Percentiles rank a stretch among this genome's conserved stretches.
These are phyloP conservation scores for Gentiana straminea DNA, from an alignment of 257 asterid species.

Conservation along the genomic window DNA sequence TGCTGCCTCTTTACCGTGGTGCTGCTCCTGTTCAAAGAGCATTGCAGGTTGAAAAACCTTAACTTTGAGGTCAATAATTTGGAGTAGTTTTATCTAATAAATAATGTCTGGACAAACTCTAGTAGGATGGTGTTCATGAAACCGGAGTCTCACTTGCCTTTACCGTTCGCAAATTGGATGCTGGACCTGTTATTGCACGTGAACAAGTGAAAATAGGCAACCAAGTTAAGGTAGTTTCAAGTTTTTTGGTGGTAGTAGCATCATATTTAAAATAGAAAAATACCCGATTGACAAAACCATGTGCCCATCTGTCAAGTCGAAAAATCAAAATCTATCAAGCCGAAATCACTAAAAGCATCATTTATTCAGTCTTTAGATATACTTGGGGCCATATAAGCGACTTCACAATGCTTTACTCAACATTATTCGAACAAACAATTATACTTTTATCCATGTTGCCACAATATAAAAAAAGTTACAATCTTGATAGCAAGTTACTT, in stretches of 20 bases:
- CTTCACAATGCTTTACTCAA: background rate
- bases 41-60: slow-evolving; percentile 45
- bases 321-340: no score
- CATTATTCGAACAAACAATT: background rate
- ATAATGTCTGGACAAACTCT: background rate
- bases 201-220: slow-evolving; percentile 54
- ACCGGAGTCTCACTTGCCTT: slow-evolving; percentile 92
- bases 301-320: no score
- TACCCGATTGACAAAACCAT: no score
- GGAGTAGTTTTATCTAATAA: background rate
- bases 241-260: background rate
- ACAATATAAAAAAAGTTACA: no score
- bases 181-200: slow-evolving; percentile 79
- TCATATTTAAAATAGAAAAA: no score
- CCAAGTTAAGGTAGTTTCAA: slow-evolving; percentile 54
- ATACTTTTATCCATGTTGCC: no score
- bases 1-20: slow-evolving; percentile 93
- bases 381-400: no score
- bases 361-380: no score
- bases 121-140: slow-evolving; percentile 82
- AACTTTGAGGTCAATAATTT: background rate
- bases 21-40: slow-evolving; percentile 99
- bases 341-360: background rate
- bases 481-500: no score
- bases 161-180: slow-evolving; percentile 83